Evolutionary conservation across 805 yeast species (phyloP).

Genomic region (Candida hungchunana): DNA sequence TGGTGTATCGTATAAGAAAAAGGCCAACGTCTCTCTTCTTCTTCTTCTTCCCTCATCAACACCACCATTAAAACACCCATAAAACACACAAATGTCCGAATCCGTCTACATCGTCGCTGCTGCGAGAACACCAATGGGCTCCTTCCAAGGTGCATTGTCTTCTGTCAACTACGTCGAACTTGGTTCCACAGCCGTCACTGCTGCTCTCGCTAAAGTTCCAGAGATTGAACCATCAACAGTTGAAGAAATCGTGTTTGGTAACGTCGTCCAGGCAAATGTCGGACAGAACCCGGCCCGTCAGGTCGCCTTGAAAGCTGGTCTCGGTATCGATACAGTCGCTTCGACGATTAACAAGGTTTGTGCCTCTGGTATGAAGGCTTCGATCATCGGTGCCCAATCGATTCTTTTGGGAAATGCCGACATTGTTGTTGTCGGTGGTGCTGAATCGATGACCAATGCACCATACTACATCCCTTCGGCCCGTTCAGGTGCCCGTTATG

Average conservation of each 20-base stretch:
- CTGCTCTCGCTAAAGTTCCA: conserved; percentile 82
- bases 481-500: conserved; percentile 86
- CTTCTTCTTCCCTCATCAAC: background rate
- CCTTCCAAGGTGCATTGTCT: conserved; percentile 81
- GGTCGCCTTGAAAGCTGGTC: conserved; percentile 88
- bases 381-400: conserved; percentile 86
- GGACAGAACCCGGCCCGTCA: conserved; percentile 99
- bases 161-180: conserved; percentile 77
- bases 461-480: conserved; percentile 89
- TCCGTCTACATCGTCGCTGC: conserved; percentile 84
- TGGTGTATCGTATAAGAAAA: background rate
- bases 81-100: conserved; percentile 28
- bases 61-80: background rate
- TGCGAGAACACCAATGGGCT: conserved; percentile 94
- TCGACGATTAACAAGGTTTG: conserved; percentile 95
- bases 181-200: conserved; percentile 89
- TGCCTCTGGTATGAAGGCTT: conserved; percentile 92
- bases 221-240: conserved; percentile 71
- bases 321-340: conserved; percentile 75
- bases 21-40: background rate
- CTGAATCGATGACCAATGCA: conserved; percentile 94
- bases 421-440: conserved; percentile 94
- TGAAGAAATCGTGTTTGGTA: conserved; percentile 90
- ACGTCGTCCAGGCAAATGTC: conserved; percentile 85
- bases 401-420: conserved; percentile 87